Evolutionary conservation across 495 filamentous ascomycete genomes (phyloP).

Genomic region (Aspergillus affinis): DNA sequence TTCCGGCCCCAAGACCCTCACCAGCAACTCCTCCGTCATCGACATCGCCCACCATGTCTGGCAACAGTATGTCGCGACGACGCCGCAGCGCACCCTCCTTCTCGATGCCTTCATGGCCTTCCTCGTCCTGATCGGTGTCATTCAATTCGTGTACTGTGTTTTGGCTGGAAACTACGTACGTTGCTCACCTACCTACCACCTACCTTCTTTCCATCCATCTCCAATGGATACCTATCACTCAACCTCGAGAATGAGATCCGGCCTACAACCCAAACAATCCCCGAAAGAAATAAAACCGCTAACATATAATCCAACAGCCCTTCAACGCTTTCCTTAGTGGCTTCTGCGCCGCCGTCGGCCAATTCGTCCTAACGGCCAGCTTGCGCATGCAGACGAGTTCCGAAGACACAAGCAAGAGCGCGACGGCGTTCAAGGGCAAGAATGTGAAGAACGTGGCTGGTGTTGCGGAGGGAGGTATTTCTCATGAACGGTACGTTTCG

Average conservation of each 20-base stretch:
- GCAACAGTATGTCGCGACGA: conserved; percentile 73
- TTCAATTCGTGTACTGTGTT: conserved; percentile 94
- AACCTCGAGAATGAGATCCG: not conserved
- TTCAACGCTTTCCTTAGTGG: conserved; percentile 98
- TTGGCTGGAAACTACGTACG: conserved; percentile 92
- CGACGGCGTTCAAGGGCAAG: conserved; percentile 32
- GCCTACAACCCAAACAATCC: not conserved
- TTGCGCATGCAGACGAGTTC: conserved; percentile 85
- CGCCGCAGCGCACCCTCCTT: conserved; percentile 88
- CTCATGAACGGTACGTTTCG: conserved; percentile 49
- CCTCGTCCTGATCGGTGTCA: conserved; percentile 74
- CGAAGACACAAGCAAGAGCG: conserved; percentile 8
- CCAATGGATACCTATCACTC: not conserved
- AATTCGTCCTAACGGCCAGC: conserved; percentile 90
- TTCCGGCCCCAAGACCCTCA: conserved; percentile 43
- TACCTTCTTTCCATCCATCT: not conserved
- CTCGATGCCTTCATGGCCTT: conserved; percentile 92
- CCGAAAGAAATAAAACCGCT: not conserved
- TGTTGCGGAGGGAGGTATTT: conserved; percentile 28
- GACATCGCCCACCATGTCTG: conserved; percentile 59
- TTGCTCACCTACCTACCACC: conserved; percentile 4
- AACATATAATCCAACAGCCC: conserved; percentile 54
- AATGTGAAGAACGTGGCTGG: conserved; percentile 29
- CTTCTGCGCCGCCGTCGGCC: conserved; percentile 91
- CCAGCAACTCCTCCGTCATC: conserved; percentile 46